phyloP scores from a whole-genome alignment of 768 basidiomycete species.

The Tulasnella sp. region DNA sequence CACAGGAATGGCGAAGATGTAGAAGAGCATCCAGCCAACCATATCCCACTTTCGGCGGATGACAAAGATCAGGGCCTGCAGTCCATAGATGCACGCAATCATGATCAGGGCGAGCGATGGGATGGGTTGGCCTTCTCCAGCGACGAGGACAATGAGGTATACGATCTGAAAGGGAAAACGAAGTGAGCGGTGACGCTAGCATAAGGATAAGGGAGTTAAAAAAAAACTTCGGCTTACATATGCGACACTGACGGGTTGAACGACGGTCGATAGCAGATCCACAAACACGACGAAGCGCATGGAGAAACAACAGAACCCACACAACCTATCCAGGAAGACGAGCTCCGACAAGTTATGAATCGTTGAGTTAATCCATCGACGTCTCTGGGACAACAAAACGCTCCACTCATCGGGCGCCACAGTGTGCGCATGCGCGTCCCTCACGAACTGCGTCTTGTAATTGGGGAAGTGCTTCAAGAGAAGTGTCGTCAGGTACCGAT shows the following conservation, averaged over 20 bases:
- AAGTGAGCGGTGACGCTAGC: too few relatives aligned
- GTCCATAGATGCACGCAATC: conserved; percentile 88
- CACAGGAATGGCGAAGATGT: conserved; percentile 85
- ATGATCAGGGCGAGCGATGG: conserved; percentile 79
- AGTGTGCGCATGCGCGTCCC: conserved; percentile 88
- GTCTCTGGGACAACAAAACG: conserved; percentile 86
- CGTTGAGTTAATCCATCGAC: conserved; percentile 99
- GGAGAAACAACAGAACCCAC: conserved; percentile 97
- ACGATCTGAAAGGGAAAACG: conserved; percentile 45
- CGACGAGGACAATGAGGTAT: conserved; percentile 76
- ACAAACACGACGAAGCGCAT: conserved; percentile 99
- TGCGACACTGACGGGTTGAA: conserved; percentile 75
- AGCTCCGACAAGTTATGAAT: conserved; percentile 94
- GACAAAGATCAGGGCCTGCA: conserved; percentile 86
- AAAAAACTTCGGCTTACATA: conserved; percentile 77
- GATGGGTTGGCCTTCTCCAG: conserved; percentile 50
- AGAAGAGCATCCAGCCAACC: conserved; percentile 96
- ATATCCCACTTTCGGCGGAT: conserved; percentile 95
- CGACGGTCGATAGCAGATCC: conserved; percentile 79
- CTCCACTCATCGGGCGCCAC: conserved; percentile 95
- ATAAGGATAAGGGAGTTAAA: background rate
- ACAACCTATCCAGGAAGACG: conserved; percentile 80
- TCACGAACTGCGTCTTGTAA: conserved; percentile 90
- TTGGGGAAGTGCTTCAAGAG: conserved; percentile 90
- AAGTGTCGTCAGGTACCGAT: conserved; percentile 94